Percentiles rank a stretch among this genome's conserved stretches.
These are phyloP conservation scores for Corymbia citriodora DNA, from an alignment of 441 rosid species.

Conservation along the genomic window DNA sequence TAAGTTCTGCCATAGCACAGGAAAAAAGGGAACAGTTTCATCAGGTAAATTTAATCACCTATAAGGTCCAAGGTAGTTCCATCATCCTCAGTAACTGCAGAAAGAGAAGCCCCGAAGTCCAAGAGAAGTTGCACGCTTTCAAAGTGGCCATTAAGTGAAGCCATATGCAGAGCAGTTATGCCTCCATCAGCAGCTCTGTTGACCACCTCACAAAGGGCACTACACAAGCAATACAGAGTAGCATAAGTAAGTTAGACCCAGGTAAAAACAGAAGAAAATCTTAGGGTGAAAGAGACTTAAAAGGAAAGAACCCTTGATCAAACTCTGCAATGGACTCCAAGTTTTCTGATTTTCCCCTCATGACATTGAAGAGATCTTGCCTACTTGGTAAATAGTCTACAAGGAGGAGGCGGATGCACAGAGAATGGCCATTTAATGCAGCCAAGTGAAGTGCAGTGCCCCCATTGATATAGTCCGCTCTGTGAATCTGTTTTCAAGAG, in stretches of 20 bases:
- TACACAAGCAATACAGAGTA: conserved; percentile 15
- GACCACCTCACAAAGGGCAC: conserved; percentile 59
- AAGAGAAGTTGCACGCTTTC: conserved; percentile 75
- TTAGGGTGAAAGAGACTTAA: background rate
- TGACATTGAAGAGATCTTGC: conserved; percentile 40
- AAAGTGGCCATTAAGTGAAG: conserved; percentile 75
- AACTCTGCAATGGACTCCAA: conserved; percentile 40
- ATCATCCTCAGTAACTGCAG: conserved; percentile 72
- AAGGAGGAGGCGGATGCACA: conserved; percentile 76
- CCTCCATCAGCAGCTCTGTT: conserved; percentile 87
- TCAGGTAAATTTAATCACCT: conserved; percentile 24
- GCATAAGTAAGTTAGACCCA: background rate
- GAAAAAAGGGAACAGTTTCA: background rate
- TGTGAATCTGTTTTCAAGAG: conserved; percentile 51
- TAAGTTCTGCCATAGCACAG: background rate
- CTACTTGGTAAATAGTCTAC: conserved; percentile 74
- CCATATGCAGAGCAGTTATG: conserved; percentile 86
- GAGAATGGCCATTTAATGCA: conserved; percentile 80
- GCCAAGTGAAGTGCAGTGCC: conserved; percentile 93
- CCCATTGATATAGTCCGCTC: conserved; percentile 81
- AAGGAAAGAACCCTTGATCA: conserved; percentile 38
- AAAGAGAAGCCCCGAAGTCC: conserved; percentile 76
- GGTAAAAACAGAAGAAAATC: background rate
- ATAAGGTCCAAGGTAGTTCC: conserved; percentile 85
- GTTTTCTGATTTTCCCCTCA: conserved; percentile 23